Base-by-base conservation (phyloP, 225 moss, liverwort and hornwort species). In the Marchantia paleacea region DNA sequence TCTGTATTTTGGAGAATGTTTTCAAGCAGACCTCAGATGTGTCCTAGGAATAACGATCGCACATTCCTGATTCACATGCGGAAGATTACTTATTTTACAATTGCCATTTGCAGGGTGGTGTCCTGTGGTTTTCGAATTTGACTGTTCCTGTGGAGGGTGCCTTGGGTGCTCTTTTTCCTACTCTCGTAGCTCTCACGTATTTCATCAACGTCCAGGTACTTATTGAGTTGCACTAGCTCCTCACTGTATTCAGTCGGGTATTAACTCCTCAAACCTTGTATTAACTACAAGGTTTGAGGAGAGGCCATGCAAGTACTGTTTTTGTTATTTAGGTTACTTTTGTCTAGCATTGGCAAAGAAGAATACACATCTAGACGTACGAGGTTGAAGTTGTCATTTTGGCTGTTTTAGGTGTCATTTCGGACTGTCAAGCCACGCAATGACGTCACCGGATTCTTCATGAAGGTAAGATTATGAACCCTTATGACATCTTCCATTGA, bases 71-170 rank as follows among this genome's bases (percentile, higher is more conserved):
- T 12, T 11, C 22, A 20, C 52, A 15, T 24, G 20, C 50, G 51
- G 51, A 72, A 19, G 18, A 16, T 7, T 14, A 31, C 0, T 47
- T 65, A 18, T 39, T 24, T 75, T 65, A 20, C 55, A 16, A 55
- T 30, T 75, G n/a, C 77, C 47, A 51, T 58, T 72, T 79, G 72
- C 88, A 97, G 97, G 99, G 99, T 52, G 99, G 99, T 16, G 83
- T 88, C 51, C 81, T 99, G 55, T 99, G 99, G 99, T 99, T 99
- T 82, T 85, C 91, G 69, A 91, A 99, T 77, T 78, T 99, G 52
- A 94, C 95, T 79, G 91, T 92, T 75, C 99, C 99, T 52, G 91
- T 94, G 3, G 92, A 99, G 83, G 95, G 99, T 80, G 88, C 92
- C 47, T 85, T 99, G 75, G 99, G 99, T 69, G 88, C 91, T 24